Evolutionary conservation across 176 grass and related monocot species (phyloP).

Genomic region (Rhynchospora breviuscula): DNA sequence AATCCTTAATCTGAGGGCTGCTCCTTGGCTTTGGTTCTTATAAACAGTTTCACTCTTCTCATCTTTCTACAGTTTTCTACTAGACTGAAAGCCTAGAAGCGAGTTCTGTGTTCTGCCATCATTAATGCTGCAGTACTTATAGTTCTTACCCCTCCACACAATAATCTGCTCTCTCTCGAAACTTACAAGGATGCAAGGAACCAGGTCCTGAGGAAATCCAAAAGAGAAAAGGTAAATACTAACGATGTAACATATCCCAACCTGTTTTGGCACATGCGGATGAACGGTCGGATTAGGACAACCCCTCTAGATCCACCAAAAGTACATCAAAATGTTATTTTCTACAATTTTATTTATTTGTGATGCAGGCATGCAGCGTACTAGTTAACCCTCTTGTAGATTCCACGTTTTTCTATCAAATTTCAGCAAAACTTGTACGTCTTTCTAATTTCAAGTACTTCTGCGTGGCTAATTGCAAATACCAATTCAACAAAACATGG

Average conservation of each 20-base stretch:
- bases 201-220: constrained; percentile 50
- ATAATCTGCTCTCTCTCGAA: constrained; percentile 89
- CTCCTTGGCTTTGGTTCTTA: constrained; percentile 18
- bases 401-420: neutral
- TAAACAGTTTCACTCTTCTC: constrained; percentile 23
- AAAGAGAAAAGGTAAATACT: neutral
- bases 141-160: constrained; percentile 70
- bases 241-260: neutral
- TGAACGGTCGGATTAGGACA: neutral
- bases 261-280: neutral
- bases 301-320: neutral
- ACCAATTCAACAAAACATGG: neutral
- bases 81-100: constrained; percentile 23
- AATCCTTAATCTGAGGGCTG: constrained; percentile 28
- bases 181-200: constrained; percentile 73
- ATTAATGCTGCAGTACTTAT: constrained; percentile 23
- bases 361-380: neutral
- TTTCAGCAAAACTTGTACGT: too few relatives aligned
- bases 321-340: neutral
- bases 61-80: constrained; percentile 19
- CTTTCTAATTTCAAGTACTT: neutral
- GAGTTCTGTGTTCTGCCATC: constrained; percentile 23
- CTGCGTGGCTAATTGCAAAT: neutral
- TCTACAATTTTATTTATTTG: neutral
- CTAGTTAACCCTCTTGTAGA: neutral